Conservation (phyloP, 2,329 filamentous ascomycete genomes). For the Metarhizium robertsii region DNA sequence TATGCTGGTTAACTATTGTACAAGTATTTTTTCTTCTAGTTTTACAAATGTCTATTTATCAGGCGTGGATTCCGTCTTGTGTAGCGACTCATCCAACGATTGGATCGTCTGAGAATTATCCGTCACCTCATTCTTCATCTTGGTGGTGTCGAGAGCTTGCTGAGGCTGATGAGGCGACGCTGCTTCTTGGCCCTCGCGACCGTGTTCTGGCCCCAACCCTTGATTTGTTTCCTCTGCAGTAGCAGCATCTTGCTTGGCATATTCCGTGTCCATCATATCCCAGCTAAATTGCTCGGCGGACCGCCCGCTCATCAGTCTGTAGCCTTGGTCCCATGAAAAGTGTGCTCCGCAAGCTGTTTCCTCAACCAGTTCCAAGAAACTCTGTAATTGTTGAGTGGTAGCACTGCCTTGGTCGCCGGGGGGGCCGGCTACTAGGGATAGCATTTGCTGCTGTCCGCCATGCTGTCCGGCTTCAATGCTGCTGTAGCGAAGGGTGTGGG, state of each 20-base stretch:
- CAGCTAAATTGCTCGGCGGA: conserved; percentile 17
- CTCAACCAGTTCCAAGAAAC: conserved; percentile 19
- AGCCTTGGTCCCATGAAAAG: conserved; percentile 27
- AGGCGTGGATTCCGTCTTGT: neutral
- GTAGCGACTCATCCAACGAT: neutral
- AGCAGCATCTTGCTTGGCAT: neutral
- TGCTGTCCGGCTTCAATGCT: conserved; percentile 42
- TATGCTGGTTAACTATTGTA: neutral
- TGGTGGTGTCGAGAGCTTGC: neutral
- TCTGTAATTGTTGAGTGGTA: neutral
- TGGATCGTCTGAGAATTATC: neutral
- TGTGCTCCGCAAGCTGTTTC: conserved; percentile 19
- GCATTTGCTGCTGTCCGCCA: conserved; percentile 40
- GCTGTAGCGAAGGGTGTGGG: conserved; percentile 40
- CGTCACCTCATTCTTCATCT: neutral
- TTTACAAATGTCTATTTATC: neutral
- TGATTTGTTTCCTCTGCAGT: neutral
- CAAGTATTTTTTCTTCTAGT: neutral
- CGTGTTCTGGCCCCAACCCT: neutral
- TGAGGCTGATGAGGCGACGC: neutral
- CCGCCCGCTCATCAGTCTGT: conserved; percentile 16
- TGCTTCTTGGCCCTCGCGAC: neutral
- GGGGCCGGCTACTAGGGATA: conserved; percentile 28
- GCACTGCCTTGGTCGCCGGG: neutral
- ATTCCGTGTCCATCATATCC: conserved; percentile 16